Evolutionary conservation across 768 basidiomycete species (phyloP), one percentile per base, ranked within the genome.

Genomic region (Rhodotorula taiwanensis): DNA sequence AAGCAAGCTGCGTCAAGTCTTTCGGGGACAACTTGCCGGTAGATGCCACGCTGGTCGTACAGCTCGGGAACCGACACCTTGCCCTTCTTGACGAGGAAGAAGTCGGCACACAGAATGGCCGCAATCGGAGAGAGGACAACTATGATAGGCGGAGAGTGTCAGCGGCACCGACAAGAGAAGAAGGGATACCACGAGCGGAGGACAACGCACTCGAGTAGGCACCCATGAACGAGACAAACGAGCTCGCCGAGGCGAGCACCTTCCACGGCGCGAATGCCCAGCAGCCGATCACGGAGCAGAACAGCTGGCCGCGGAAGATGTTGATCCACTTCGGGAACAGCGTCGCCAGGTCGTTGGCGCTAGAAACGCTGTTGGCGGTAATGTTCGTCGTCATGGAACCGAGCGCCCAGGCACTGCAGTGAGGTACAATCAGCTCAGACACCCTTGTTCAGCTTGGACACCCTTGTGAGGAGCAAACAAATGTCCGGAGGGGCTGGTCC

Each of bases 41-140:
- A 47, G 28, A 43, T 50, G 1, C 88, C 88, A 44, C 83, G 77
- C 15, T 23, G 30, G 68, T 83, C 80, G 72, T 92, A 94, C 81
- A 93, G 86, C 5, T 86, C 83, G 5, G 87, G 86, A 2, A 92
- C 86, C 68, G 91, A 87, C 42, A 90, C 83, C 47, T 81, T 82
- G 41, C 84, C 77, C 60, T 74, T 76, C 72, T 89, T 86, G 25
- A 92, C 78, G 36, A 90, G 72, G 87, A 86, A 90, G 72, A 85
- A 89, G 82, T 81, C 80, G 28, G 79, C 77, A 60, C 82, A 80
- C 79, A 85, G 81, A 58, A 92, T 84, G 28, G 86, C 87, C 36
- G 86, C 84, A 67, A 94, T 86, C 2, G 88, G 88, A 0, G 88
- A 86, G 27, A 91, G 78, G 72, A 92, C 88, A 23, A 89, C 28